Conservation (phyloP, 352 stramenopile species). For the Hyaloperonospora arabidopsidis region DNA sequence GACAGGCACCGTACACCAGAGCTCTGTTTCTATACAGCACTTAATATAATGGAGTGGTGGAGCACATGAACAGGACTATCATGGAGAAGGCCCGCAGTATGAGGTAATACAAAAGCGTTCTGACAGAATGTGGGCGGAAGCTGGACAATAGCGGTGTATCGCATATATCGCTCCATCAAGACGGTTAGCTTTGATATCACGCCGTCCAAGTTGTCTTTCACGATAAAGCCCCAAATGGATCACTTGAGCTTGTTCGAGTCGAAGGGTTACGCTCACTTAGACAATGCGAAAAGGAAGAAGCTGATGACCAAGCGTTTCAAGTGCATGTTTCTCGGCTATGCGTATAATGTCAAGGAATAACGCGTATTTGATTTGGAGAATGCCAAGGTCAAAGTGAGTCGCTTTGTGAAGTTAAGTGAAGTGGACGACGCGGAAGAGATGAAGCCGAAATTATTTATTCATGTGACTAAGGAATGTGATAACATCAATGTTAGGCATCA, state of each 20-base stretch:
- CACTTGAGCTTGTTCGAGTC: slow-evolving; percentile 25
- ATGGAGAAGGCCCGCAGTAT: neutral
- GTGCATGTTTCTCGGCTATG: slow-evolving; percentile 25
- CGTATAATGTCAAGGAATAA: slow-evolving; percentile 16
- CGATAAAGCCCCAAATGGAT: slow-evolving; percentile 8
- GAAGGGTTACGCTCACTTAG: slow-evolving; percentile 20
- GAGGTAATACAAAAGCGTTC: neutral
- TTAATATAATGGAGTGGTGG: neutral
- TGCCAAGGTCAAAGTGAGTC: slow-evolving; percentile 13
- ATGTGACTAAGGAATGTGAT: slow-evolving; percentile 6
- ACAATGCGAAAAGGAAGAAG: slow-evolving; percentile 21
- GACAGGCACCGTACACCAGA: slow-evolving; percentile 9
- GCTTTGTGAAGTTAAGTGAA: slow-evolving; percentile 12
- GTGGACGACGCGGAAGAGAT: neutral
- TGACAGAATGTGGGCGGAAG: neutral
- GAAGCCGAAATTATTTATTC: neutral
- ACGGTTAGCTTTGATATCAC: slow-evolving; percentile 1
- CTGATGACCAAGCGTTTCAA: slow-evolving; percentile 20
- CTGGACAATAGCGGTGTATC: neutral
- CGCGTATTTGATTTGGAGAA: slow-evolving; percentile 16
- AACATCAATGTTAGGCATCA: neutral
- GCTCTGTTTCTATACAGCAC: neutral
- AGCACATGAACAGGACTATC: neutral
- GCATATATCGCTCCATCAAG: neutral
- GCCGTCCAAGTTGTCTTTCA: slow-evolving; percentile 21